Conservation (phyloP, 2,329 filamentous ascomycete genomes). For the Fusarium oxysporum region DNA sequence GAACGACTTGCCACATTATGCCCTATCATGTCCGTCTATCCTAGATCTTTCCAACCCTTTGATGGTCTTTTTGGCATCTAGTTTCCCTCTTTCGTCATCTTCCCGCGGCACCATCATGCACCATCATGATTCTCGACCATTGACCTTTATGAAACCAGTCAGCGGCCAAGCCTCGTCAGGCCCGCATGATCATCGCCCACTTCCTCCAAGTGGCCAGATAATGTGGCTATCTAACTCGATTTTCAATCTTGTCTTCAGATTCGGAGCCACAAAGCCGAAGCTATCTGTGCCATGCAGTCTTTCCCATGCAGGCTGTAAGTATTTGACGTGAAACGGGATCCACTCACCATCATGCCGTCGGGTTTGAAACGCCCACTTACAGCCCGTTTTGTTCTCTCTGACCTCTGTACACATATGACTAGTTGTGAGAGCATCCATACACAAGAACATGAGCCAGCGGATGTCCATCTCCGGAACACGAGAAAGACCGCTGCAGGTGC, state of each 20-base stretch:
- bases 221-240: slow-evolving; percentile 3
- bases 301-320: slow-evolving; percentile 25
- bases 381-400: slow-evolving; percentile 20
- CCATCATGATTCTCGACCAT: slow-evolving; percentile 34
- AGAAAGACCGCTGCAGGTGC: slow-evolving; percentile 19
- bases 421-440: slow-evolving; percentile 37
- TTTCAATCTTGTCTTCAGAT: slow-evolving; percentile 13
- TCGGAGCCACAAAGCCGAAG: slow-evolving; percentile 23
- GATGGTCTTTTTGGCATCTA: slow-evolving; percentile 26
- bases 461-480: slow-evolving; percentile 29
- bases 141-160: slow-evolving; percentile 32
- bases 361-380: slow-evolving; percentile 22
- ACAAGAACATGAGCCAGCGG: slow-evolving; percentile 14
- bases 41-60: slow-evolving; percentile 10
- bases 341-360: slow-evolving; percentile 35
- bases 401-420: slow-evolving; percentile 26
- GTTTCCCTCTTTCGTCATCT: slow-evolving; percentile 36
- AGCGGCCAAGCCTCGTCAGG: slow-evolving; percentile 11
- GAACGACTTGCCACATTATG: slow-evolving; percentile 36
- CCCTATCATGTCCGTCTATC: slow-evolving; percentile 23
- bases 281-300: slow-evolving; percentile 39
- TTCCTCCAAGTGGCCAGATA: slow-evolving; percentile 19
- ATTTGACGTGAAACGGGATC: slow-evolving; percentile 35
- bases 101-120: slow-evolving; percentile 43
- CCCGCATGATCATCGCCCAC: slow-evolving; percentile 20